A percentile compares a stretch with the other conserved stretches of the same genome.
Evolutionary conservation across 352 stramenopile genomes (phyloP).

Genomic region (Phytophthora multivora): DNA sequence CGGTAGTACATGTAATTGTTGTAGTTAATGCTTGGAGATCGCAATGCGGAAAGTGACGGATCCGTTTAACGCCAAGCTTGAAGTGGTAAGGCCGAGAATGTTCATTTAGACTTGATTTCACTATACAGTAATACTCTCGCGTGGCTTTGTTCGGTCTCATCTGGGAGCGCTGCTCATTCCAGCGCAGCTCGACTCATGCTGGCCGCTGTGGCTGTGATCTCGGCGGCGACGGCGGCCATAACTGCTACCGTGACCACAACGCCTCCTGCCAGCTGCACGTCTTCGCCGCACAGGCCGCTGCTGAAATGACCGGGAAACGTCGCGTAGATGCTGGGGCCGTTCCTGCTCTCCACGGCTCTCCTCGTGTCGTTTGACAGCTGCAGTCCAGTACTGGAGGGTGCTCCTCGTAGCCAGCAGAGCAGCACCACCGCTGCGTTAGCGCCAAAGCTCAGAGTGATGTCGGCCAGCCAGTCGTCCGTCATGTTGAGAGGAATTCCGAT

Average conservation of each 20-base stretch:
- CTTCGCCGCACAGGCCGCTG: conserved; percentile 26
- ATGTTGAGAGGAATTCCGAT: conserved; percentile 23
- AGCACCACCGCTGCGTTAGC: conserved; percentile 19
- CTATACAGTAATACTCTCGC: conserved; percentile 15
- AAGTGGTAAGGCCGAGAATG: conserved; percentile 11
- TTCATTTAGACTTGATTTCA: conserved; percentile 22
- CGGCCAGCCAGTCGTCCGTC: conserved; percentile 16
- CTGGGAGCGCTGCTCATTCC: conserved; percentile 3
- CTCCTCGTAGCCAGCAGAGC: conserved; percentile 22
- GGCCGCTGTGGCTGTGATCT: conserved; percentile 21
- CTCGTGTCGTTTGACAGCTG: conserved; percentile 23
- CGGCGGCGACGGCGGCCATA: conserved; percentile 18
- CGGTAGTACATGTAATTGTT: too few relatives aligned
- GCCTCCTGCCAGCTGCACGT: conserved; percentile 25
- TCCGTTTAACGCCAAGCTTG: conserved; percentile 10
- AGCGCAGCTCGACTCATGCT: conserved; percentile 21
- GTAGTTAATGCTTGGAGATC: conserved; percentile 4
- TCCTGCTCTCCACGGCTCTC: conserved; percentile 14
- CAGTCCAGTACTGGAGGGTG: conserved; percentile 17
- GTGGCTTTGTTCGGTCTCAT: conserved; percentile 7
- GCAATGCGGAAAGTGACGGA: background rate
- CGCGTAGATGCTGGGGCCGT: conserved; percentile 15
- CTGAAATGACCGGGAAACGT: conserved; percentile 28
- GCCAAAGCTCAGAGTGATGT: conserved; percentile 15
- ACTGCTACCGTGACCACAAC: conserved; percentile 23